phyloP scores from a whole-genome alignment of 2,329 filamentous ascomycete genomes.

The Polychaeton citri region DNA sequence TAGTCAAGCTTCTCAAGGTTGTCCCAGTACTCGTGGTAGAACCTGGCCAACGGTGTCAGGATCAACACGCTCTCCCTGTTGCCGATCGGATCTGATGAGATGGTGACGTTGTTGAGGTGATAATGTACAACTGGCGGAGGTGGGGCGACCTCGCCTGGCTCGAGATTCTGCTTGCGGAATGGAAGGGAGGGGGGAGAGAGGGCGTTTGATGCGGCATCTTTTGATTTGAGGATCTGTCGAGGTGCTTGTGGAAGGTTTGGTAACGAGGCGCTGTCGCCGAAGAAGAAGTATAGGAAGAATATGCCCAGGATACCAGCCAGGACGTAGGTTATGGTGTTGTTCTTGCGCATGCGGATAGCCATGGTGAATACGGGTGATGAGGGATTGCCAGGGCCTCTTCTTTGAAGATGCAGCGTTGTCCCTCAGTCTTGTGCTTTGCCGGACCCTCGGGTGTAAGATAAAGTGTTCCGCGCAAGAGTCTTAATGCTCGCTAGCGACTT shows the following conservation, averaged over 20 bases:
- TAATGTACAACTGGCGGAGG: constrained; percentile 85
- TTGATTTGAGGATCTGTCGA: constrained; percentile 37
- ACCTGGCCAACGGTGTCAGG: constrained; percentile 81
- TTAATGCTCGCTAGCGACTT: no score
- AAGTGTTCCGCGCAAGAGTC: no score
- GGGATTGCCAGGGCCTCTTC: neutral
- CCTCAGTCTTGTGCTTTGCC: no score
- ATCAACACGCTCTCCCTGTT: constrained; percentile 82
- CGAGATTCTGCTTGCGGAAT: constrained; percentile 52
- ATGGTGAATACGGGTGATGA: constrained; percentile 31
- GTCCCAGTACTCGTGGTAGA: constrained; percentile 93
- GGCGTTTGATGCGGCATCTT: constrained; percentile 50
- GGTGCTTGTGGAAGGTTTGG: constrained; percentile 25
- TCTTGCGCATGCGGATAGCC: constrained; percentile 56
- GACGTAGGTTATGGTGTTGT: constrained; percentile 61
- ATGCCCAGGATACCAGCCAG: constrained; percentile 61
- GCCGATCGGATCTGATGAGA: constrained; percentile 57
- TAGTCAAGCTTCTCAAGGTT: constrained; percentile 75
- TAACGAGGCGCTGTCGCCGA: constrained; percentile 38
- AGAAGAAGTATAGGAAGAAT: constrained; percentile 37
- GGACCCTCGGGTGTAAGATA: no score
- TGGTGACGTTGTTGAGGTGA: constrained; percentile 88
- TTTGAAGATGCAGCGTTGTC: no score
- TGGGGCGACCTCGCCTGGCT: constrained; percentile 39
- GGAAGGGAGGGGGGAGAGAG: constrained; percentile 63